Conservation (phyloP, 108 stramenopile genomes). For the Cylindrotheca fusiformis region DNA sequence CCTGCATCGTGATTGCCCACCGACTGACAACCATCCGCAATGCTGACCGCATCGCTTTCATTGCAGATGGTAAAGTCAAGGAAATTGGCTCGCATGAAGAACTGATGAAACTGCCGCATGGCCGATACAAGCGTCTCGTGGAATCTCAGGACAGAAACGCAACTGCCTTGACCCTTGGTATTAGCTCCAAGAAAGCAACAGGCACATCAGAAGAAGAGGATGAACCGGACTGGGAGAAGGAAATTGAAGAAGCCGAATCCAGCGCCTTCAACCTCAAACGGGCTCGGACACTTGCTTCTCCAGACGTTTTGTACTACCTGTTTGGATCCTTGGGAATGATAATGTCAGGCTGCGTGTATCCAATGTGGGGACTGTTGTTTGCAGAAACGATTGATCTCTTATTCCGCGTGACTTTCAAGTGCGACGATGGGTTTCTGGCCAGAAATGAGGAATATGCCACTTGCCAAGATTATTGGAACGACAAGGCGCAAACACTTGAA, state of each 20-base stretch:
- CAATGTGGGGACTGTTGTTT: constrained; percentile 67
- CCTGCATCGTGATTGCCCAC: constrained; percentile 86
- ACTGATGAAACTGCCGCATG: constrained; percentile 61
- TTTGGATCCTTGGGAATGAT: constrained; percentile 58
- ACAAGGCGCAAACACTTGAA: constrained; percentile 23
- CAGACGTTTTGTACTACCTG: constrained; percentile 13
- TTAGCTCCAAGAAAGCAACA: constrained; percentile 16
- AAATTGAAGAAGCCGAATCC: neutral
- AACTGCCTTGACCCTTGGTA: neutral
- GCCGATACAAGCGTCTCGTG: constrained; percentile 53
- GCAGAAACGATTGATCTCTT: constrained; percentile 55
- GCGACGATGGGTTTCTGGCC: constrained; percentile 16
- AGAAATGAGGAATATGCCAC: neutral
- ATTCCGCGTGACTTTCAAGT: constrained; percentile 47
- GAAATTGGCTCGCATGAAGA: constrained; percentile 91
- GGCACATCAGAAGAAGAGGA: constrained; percentile 3
- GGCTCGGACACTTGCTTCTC: neutral
- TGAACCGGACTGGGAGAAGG: neutral
- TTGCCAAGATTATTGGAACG: constrained; percentile 42
- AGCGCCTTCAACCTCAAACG: neutral
- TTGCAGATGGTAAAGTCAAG: constrained; percentile 60
- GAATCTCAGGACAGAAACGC: constrained; percentile 41
- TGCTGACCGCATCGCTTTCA: constrained; percentile 72
- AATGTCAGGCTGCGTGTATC: constrained; percentile 70
- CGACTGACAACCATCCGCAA: constrained; percentile 80